Evolutionary conservation across 2,329 filamentous ascomycete species (phyloP).

Genomic region (Arthrobotrys megalospora): DNA sequence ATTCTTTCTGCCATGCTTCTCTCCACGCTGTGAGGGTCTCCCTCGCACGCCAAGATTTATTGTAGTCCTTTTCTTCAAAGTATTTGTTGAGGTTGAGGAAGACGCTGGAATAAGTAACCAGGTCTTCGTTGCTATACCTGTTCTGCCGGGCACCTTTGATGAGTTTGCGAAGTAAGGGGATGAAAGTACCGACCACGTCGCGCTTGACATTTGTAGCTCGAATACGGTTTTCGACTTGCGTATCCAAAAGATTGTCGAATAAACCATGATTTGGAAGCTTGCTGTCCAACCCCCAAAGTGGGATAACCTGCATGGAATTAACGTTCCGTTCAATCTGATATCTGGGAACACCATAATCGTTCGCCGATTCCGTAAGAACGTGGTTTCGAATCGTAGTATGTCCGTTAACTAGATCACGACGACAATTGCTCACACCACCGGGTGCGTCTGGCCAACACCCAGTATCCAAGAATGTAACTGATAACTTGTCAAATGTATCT

Average conservation of each 20-base stretch:
- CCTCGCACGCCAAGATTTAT: slow-evolving; percentile 70
- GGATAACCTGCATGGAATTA: slow-evolving; percentile 72
- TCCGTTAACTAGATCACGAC: slow-evolving; percentile 73
- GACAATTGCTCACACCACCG: slow-evolving; percentile 73
- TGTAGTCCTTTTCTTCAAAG: slow-evolving; percentile 71
- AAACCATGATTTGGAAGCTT: slow-evolving; percentile 72
- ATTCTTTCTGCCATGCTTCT: slow-evolving; percentile 70
- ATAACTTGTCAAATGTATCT: slow-evolving; percentile 70
- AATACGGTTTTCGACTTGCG: slow-evolving; percentile 71
- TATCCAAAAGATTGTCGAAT: slow-evolving; percentile 72
- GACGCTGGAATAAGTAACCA: slow-evolving; percentile 70
- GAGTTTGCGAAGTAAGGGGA: slow-evolving; percentile 71
- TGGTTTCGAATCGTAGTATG: slow-evolving; percentile 73
- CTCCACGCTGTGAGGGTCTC: slow-evolving; percentile 70
- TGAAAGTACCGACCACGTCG: slow-evolving; percentile 72
- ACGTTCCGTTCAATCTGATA: slow-evolving; percentile 74
- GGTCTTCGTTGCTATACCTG: slow-evolving; percentile 68
- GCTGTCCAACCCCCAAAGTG: slow-evolving; percentile 73
- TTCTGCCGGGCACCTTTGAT: slow-evolving; percentile 71
- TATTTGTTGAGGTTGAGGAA: slow-evolving; percentile 71
- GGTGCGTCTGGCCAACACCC: slow-evolving; percentile 73
- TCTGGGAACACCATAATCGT: slow-evolving; percentile 73
- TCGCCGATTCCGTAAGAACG: slow-evolving; percentile 73
- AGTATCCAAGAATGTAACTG: slow-evolving; percentile 72
- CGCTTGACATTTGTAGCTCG: slow-evolving; percentile 67